Evolutionary conservation across 768 basidiomycete species (phyloP), one percentile per base, ranked within the genome.

Genomic region (Tephrocybe sp.): DNA sequence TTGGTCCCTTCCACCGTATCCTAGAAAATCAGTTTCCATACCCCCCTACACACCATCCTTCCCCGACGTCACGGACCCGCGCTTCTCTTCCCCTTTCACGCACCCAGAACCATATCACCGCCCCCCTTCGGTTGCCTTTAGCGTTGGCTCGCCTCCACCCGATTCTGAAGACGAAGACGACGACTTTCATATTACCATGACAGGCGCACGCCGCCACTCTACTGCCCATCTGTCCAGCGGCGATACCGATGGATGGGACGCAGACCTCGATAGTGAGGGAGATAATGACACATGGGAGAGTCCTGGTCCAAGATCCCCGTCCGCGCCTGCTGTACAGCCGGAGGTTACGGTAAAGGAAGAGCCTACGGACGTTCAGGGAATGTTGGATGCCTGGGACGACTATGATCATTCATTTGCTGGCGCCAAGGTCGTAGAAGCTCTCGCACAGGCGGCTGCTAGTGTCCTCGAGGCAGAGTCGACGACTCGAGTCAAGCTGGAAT

Each of bases 301-400:
- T 49, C 83, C 85, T 11, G 80, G 81, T 1, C 82, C 82, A 23
- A 72, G 81, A 26, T 85, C 83, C 0, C 83, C 82, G 7, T 83
- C 82, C 1, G 80, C 77, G 8, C 78, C 80, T n/a, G 59, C 71
- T 9, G 49, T 70, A 23, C 55, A 52, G 7, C 49, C 70, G 26
- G 65, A 72, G 19, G 60, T 74, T 7, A 55, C 65, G 8, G 76
- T 87, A 54, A 85, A 87, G 64, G 76, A 79, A 54, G 84, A 87
- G 55, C 75, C 77, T 1, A 70, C 68, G 16, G 84, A 88, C 56
- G 77, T 86, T 4, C 78, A 82, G 56, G 79, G 79, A 11, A 76
- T 85, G 68, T 64, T 87, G 39, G 84, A 86, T 49, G 80, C 79
- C 14, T 89, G 86, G 86, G 87, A 88, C 45, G 76, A 79, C 56